Percentiles rank a stretch among this genome's conserved stretches.
Evolutionary conservation across 2,329 filamentous ascomycete genomes (phyloP).

Genomic region (Lecanicillium sp.): DNA sequence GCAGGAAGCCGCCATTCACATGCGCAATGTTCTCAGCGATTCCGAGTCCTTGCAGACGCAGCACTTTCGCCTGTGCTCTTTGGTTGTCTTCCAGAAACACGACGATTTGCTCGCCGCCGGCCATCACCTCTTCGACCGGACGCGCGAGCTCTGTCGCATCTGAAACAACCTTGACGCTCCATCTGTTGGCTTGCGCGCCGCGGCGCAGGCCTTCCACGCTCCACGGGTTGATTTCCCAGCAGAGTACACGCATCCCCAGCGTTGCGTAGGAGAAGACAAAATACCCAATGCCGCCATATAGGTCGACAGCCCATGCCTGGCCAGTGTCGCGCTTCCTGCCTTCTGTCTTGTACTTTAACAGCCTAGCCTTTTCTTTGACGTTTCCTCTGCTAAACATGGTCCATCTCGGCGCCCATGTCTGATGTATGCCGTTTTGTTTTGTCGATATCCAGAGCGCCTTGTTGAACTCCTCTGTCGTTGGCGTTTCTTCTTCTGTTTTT

Average conservation of each 20-base stretch:
- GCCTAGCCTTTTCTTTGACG: slow-evolving; percentile 76
- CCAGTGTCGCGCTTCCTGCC: background rate
- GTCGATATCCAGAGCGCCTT: slow-evolving; percentile 72
- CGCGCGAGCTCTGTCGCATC: slow-evolving; percentile 31
- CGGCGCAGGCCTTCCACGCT: slow-evolving; percentile 75
- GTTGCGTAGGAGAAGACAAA: slow-evolving; percentile 80
- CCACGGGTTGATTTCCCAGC: slow-evolving; percentile 90
- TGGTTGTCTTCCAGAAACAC: slow-evolving; percentile 66
- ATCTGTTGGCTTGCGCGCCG: slow-evolving; percentile 65
- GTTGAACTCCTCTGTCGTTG: slow-evolving; percentile 49
- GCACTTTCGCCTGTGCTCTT: slow-evolving; percentile 40
- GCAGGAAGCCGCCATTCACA: slow-evolving; percentile 59
- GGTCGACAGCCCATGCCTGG: slow-evolving; percentile 58
- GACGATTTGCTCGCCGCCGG: slow-evolving; percentile 49
- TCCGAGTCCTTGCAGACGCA: slow-evolving; percentile 30
- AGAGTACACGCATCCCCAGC: slow-evolving; percentile 66
- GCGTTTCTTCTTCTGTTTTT: slow-evolving; percentile 19
- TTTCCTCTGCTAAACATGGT: slow-evolving; percentile 96
- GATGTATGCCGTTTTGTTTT: slow-evolving; percentile 71
- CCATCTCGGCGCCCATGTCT: slow-evolving; percentile 82
- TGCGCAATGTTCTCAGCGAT: slow-evolving; percentile 40
- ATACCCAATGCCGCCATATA: slow-evolving; percentile 92
- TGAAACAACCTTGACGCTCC: slow-evolving; percentile 51
- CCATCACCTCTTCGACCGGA: slow-evolving; percentile 32
- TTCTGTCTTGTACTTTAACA: slow-evolving; percentile 48